Conservation (phyloP, 805 yeast species). For the Lipomyces mesembrius region DNA sequence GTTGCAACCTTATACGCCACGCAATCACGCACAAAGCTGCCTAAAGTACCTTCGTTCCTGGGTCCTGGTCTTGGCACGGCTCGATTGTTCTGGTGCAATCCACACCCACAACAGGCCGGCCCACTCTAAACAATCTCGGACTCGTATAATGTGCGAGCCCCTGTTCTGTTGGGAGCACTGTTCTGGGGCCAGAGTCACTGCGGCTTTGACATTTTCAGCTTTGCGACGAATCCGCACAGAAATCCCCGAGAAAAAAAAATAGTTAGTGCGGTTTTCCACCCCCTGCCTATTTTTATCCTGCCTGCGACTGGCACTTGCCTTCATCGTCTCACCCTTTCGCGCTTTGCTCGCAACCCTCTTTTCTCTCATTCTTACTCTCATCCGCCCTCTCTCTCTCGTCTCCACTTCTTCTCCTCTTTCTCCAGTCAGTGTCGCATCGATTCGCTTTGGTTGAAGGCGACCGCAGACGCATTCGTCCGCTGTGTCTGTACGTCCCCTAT, state of each 20-base stretch:
- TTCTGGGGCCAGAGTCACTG: not conserved
- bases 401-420: constrained; percentile 9
- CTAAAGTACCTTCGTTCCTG: not conserved
- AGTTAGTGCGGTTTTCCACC: not conserved
- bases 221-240: not conserved
- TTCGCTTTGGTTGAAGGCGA: not conserved
- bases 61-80: not conserved
- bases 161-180: not conserved
- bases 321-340: not conserved
- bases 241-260: not conserved
- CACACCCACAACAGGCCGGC: not conserved
- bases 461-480: not conserved
- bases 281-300: constrained; percentile 14
- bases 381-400: constrained; percentile 3
- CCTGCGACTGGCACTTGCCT: constrained; percentile 11
- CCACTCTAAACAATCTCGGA: not conserved
- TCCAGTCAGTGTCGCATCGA: not conserved
- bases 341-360: not conserved
- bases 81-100: not conserved
- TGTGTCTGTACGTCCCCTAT: not conserved
- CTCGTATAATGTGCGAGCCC: not conserved
- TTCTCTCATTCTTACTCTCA: constrained; percentile 14
- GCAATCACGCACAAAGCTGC: not conserved
- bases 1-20: not conserved
- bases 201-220: not conserved